phyloP scores from a whole-genome alignment of 352 stramenopile species.

The Chrysophaeum taylorii region DNA sequence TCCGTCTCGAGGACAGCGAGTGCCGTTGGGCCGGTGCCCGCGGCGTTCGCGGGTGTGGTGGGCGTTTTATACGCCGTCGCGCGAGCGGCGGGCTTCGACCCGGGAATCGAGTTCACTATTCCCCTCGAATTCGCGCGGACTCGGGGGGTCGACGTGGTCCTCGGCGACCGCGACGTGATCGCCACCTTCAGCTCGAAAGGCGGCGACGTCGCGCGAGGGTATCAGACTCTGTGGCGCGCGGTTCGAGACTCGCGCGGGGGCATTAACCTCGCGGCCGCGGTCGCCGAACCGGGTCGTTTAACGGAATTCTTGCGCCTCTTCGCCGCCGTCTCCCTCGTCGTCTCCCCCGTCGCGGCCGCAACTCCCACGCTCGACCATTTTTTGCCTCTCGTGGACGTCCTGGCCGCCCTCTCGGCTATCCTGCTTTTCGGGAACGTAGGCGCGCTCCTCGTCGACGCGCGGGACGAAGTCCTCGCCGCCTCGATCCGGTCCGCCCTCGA shows the following conservation, averaged over 20 bases:
- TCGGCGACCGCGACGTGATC: neutral
- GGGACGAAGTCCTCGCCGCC: neutral
- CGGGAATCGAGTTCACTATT: neutral
- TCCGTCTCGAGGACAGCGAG: neutral
- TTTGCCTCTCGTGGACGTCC: neutral
- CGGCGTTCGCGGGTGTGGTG: neutral
- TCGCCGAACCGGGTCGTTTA: too few species aligned
- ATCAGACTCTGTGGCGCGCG: neutral
- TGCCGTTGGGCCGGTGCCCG: neutral
- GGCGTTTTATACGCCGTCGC: neutral
- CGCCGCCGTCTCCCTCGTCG: too few species aligned
- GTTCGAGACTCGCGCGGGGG: too few species aligned
- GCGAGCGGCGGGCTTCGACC: neutral
- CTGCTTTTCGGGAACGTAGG: neutral
- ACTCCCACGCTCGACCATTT: too few species aligned
- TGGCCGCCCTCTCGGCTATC: neutral
- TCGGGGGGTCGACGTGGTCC: neutral
- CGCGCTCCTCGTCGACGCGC: neutral
- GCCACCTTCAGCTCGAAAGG: neutral
- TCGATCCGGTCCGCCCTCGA: neutral
- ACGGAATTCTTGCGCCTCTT: too few species aligned
- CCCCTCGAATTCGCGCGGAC: neutral
- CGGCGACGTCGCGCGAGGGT: neutral
- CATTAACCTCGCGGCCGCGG: too few species aligned
- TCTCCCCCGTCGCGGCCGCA: too few species aligned